phyloP scores from a whole-genome alignment of 1,139 yeast species.

The Hyphopichia buzzinii region DNA sequence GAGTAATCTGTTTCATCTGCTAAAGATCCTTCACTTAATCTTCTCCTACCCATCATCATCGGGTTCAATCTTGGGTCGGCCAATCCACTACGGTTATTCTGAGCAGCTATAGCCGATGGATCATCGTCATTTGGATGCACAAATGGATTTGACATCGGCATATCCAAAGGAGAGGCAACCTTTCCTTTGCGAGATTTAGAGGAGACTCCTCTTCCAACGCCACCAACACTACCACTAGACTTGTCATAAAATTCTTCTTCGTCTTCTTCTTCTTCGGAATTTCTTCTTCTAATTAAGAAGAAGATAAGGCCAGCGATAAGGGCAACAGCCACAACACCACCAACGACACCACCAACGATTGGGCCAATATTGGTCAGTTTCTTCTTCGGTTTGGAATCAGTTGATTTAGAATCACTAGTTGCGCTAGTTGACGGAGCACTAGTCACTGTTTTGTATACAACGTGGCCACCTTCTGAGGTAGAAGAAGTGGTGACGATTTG shows the following conservation, averaged over 20 bases:
- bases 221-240: constrained; percentile 16
- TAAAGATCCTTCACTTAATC: constrained; percentile 70
- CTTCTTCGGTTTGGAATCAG: constrained; percentile 5
- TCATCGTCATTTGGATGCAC: constrained; percentile 57
- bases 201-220: constrained; percentile 28
- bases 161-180: constrained; percentile 30
- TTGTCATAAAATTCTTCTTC: constrained; percentile 46
- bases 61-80: constrained; percentile 63
- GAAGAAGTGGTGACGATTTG: constrained; percentile 10
- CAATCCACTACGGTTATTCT: constrained; percentile 19
- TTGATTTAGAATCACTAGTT: constrained; percentile 1
- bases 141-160: constrained; percentile 52
- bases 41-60: constrained; percentile 67
- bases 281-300: constrained; percentile 46
- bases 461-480: constrained; percentile 14
- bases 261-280: constrained; percentile 45
- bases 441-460: constrained; percentile 20
- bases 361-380: constrained; percentile 40
- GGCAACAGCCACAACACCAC: constrained; percentile 52
- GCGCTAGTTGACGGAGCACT: constrained; percentile 11
- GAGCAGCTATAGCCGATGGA: constrained; percentile 29
- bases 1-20: constrained; percentile 80
- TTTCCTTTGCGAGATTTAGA: constrained; percentile 23
- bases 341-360: constrained; percentile 69
- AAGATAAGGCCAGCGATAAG: constrained; percentile 44